Base-by-base conservation (phyloP, 1,284 basidiomycete species). In the Malassezia obtusa region DNA sequence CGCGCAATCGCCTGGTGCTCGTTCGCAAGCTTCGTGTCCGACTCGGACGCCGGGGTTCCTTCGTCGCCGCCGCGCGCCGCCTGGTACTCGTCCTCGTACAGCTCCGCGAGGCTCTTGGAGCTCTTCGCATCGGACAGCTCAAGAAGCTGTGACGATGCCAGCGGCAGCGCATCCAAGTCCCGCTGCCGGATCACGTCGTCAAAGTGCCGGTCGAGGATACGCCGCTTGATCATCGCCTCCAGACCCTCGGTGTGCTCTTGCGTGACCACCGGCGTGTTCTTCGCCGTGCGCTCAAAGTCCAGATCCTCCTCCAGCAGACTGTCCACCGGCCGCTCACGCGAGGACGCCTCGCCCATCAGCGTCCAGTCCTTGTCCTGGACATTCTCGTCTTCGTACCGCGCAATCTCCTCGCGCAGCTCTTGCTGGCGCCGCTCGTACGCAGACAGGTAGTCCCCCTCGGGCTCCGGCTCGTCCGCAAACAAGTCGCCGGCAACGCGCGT, bases 61-160 rank as follows among this genome's bases (percentile, higher is more conserved):
- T 68, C 75, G 24, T 25, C 53, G n/a, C 26, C 40, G 50, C 82
- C 49, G 77, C 81, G n/a, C 76, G 81, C 80, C 1, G 83, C 82
- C 45, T 84, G 79, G 75, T 86, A 98, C 61, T 94, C 90, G 60
- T 87, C 85, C 74, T 95, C 94, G 76, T 98, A 98, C 55, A 96
- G 87, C 76, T 98, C 87, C 7, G 90, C 90, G 31, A 99, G 81
- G 0, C 87, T 90, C 74, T 90, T 86, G 50, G 55, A 48, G 50
- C 62, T 67, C 63, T 71, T 72, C 39, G 82, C 83, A 67, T 95
- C 91, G 68, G 89, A 83, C 17, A 98, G 79, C 70, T 96, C 90
- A 58, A 95, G 83, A 60, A 89, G 79, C 21, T 86, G 82, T 0
- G 89, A 92, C 0, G 92, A 89, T 1, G 96, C 78, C 79, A 92